These are phyloP conservation scores for Rhododendron simsii DNA, from an alignment of 148 eudicot genomes.

Conservation along the genomic window DNA sequence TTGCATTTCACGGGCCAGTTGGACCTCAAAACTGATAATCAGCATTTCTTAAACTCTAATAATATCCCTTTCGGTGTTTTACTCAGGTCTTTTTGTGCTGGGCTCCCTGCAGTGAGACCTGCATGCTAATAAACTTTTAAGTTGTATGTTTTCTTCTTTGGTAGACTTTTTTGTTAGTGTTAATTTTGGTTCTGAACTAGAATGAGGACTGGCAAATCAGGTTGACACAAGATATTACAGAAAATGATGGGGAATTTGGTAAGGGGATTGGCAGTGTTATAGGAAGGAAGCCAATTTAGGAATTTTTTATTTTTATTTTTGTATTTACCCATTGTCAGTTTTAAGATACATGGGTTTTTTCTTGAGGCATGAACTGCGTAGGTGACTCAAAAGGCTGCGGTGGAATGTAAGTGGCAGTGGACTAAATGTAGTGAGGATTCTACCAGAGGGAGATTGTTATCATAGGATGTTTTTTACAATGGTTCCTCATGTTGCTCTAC, in stretches of 20 bases:
- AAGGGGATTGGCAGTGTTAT: background rate
- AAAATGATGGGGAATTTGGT: background rate
- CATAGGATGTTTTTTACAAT: background rate
- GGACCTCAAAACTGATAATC: background rate
- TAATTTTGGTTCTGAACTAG: background rate
- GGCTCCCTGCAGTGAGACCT: slow-evolving; percentile 92
- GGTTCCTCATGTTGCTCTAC: background rate
- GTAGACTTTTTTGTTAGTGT: background rate
- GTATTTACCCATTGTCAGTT: background rate
- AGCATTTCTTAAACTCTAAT: background rate
- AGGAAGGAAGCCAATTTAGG: background rate
- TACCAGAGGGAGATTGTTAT: background rate
- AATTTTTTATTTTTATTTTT: background rate
- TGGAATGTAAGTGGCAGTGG: background rate
- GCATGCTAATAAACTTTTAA: slow-evolving; percentile 69
- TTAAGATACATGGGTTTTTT: background rate
- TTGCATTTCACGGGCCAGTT: background rate
- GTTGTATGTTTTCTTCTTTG: slow-evolving; percentile 49
- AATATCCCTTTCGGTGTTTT: slow-evolving; percentile 6
- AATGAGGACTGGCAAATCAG: background rate
- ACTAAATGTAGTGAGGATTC: background rate
- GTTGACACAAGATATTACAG: background rate
- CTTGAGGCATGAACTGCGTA: background rate
- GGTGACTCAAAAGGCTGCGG: background rate
- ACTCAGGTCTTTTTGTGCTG: slow-evolving; percentile 83